Percentiles rank a stretch among this genome's conserved stretches.
These are phyloP conservation scores for Cyberlindnera meyerae DNA, from an alignment of 805 yeast genomes.

Conservation along the genomic window DNA sequence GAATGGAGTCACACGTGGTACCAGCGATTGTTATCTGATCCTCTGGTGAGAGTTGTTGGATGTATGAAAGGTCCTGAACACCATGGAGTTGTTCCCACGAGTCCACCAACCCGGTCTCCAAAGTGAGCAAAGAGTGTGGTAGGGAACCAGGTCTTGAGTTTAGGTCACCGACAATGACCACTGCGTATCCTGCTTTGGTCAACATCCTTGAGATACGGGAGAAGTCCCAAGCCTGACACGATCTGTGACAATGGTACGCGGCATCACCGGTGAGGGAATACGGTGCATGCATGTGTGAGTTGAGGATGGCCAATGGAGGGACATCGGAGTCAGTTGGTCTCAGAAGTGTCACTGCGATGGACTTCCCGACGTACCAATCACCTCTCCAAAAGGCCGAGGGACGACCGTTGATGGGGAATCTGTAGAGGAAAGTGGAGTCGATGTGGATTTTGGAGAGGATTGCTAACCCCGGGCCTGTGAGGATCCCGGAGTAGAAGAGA, in stretches of 20 bases:
- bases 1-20: slow-evolving; percentile 80
- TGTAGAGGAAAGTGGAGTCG: slow-evolving; percentile 66
- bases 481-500: slow-evolving; percentile 73
- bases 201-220: slow-evolving; percentile 59
- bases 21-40: slow-evolving; percentile 73
- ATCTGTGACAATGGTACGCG: slow-evolving; percentile 82
- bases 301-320: slow-evolving; percentile 68
- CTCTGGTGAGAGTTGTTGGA: slow-evolving; percentile 44
- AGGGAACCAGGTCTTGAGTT: slow-evolving; percentile 85
- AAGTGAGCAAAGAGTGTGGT: slow-evolving; percentile 69
- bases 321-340: slow-evolving; percentile 43
- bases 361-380: slow-evolving; percentile 96
- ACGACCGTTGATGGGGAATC: slow-evolving; percentile 90
- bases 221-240: slow-evolving; percentile 96
- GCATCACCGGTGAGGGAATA: slow-evolving; percentile 81
- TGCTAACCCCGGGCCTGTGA: slow-evolving; percentile 92
- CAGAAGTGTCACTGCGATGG: slow-evolving; percentile 70
- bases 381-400: slow-evolving; percentile 93
- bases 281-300: slow-evolving; percentile 98
- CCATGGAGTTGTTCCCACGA: slow-evolving; percentile 77
- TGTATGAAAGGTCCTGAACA: slow-evolving; percentile 33
- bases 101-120: slow-evolving; percentile 65
- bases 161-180: slow-evolving; percentile 87
- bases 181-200: slow-evolving; percentile 72
- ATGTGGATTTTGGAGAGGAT: slow-evolving; percentile 82